Conservation (phyloP, 768 basidiomycete genomes). For the Sporobolomyces pararoseus region DNA sequence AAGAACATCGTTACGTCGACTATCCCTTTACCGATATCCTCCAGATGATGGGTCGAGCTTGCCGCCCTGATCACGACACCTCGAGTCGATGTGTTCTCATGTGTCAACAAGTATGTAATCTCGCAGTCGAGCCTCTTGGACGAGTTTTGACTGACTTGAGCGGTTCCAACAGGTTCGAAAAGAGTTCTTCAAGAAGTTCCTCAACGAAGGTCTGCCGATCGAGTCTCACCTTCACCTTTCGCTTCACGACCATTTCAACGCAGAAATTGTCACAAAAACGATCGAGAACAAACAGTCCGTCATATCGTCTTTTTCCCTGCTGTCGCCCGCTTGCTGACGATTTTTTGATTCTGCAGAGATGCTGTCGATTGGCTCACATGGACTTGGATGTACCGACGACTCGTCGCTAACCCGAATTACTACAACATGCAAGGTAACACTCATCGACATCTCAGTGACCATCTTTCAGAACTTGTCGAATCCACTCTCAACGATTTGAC, state of each 20-base stretch:
- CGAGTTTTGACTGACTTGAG: no score
- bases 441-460: constrained; percentile 91
- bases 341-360: constrained; percentile 22
- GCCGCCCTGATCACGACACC: constrained; percentile 80
- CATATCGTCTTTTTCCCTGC: background rate
- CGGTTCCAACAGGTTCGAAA: constrained; percentile 96
- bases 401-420: constrained; percentile 96
- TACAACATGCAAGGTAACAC: constrained; percentile 79
- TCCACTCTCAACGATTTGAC: constrained; percentile 84
- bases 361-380: constrained; percentile 88
- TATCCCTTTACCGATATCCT: constrained; percentile 98
- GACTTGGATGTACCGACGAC: constrained; percentile 84
- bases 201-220: constrained; percentile 93
- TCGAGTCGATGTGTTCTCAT: constrained; percentile 91
- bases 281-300: constrained; percentile 96
- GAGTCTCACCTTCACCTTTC: constrained; percentile 88
- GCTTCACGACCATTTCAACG: constrained; percentile 94
- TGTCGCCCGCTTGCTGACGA: background rate
- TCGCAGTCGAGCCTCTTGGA: no score
- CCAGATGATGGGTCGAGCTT: constrained; percentile 99
- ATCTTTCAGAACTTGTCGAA: constrained; percentile 92
- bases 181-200: constrained; percentile 98
- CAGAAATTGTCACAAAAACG: constrained; percentile 96
- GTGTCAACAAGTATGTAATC: constrained; percentile 65
- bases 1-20: constrained; percentile 95